These are phyloP conservation scores for Solanum chilense DNA, from an alignment of 257 asterid species.

Conservation along the genomic window DNA sequence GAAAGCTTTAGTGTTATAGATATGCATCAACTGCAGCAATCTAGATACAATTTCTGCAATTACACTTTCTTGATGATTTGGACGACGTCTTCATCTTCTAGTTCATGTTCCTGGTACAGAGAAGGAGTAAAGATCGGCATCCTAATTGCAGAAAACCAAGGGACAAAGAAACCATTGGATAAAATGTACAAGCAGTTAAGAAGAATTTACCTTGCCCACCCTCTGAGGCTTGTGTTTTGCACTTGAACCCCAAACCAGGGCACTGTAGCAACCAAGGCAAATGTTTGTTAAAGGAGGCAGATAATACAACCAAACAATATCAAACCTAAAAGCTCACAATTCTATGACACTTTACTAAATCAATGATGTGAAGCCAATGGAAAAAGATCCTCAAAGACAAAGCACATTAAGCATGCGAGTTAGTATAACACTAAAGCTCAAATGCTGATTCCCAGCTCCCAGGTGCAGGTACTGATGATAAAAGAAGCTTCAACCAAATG, in stretches of 20 bases:
- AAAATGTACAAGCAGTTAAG: not conserved
- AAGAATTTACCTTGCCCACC: constrained; percentile 72
- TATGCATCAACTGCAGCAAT: not conserved
- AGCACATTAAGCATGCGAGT: not conserved
- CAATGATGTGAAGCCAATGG: not conserved
- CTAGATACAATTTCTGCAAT: not conserved
- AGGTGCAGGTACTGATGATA: not conserved
- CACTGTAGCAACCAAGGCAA: constrained; percentile 36
- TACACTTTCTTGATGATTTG: constrained; percentile 89
- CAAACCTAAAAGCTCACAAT: not conserved
- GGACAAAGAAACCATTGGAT: not conserved
- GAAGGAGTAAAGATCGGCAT: not conserved
- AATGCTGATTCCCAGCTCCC: not conserved
- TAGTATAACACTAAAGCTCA: not conserved
- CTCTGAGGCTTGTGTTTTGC: constrained; percentile 98
- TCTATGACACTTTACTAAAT: not conserved
- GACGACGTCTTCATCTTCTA: constrained; percentile 98
- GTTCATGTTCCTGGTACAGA: constrained; percentile 73
- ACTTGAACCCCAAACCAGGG: constrained; percentile 98
- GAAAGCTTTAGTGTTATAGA: not conserved
- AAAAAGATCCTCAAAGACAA: not conserved
- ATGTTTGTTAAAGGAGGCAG: constrained; percentile 1
- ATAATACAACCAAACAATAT: not conserved
- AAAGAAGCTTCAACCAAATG: not conserved
- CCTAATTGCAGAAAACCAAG: not conserved